These are phyloP conservation scores for Aspergillus novoparasiticus DNA, from an alignment of 2,329 filamentous ascomycete genomes.

Conservation along the genomic window DNA sequence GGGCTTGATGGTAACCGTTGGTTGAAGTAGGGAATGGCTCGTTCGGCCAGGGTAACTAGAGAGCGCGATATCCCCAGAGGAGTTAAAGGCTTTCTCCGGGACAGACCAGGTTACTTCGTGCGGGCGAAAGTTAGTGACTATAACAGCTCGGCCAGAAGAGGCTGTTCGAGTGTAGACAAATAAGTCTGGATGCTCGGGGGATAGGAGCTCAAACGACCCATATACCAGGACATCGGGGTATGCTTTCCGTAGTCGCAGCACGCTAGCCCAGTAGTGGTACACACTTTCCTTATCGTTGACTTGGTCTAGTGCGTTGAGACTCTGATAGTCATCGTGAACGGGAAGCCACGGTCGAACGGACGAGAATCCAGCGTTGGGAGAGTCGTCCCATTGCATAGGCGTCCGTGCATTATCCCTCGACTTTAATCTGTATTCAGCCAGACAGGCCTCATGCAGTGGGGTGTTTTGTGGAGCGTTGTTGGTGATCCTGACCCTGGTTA, in stretches of 20 bases:
- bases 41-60: constrained; percentile 1
- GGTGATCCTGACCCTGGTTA: not conserved
- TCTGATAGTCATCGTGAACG: not conserved
- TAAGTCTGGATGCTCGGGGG: constrained; percentile 1
- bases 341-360: not conserved
- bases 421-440: constrained; percentile 1
- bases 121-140: constrained; percentile 8
- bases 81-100: not conserved
- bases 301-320: constrained; percentile 4
- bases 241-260: constrained; percentile 6
- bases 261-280: constrained; percentile 6
- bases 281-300: constrained; percentile 8
- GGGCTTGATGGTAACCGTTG: not conserved
- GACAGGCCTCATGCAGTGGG: not conserved
- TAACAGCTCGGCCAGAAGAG: not conserved
- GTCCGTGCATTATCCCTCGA: constrained; percentile 4
- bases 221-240: constrained; percentile 7
- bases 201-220: constrained; percentile 7
- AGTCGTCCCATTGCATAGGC: constrained; percentile 1
- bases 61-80: not conserved
- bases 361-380: constrained; percentile 2
- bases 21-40: not conserved
- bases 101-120: constrained; percentile 2
- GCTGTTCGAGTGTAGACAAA: constrained; percentile 2
- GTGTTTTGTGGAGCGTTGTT: not conserved